Conservation (phyloP, 441 rosid species). For the Corymbia calophylla region DNA sequence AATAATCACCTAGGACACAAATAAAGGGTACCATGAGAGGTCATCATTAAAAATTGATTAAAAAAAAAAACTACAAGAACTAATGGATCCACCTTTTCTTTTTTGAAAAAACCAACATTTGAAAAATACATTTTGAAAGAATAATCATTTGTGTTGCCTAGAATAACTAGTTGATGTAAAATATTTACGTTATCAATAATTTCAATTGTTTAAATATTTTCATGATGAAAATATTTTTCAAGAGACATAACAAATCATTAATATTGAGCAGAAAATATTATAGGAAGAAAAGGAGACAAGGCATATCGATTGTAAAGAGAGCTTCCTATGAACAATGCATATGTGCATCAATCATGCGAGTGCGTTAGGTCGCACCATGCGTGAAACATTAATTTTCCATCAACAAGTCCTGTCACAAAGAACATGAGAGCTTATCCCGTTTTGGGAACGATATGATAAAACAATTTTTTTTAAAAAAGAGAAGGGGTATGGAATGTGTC, state of each 20-base stretch:
- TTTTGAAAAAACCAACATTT: neutral
- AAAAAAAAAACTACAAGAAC: neutral
- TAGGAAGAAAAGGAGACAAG: neutral
- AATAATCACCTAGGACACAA: neutral
- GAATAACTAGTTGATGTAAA: neutral
- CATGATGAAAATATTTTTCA: rapidly evolving
- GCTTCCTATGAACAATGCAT: neutral
- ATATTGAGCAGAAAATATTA: neutral
- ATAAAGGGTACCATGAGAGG: neutral
- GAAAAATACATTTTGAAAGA: neutral
- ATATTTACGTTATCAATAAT: neutral
- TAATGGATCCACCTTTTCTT: neutral
- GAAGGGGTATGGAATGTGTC: neutral
- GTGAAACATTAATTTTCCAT: neutral
- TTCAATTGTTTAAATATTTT: neutral
- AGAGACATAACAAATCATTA: neutral
- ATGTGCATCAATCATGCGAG: neutral
- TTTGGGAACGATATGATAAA: neutral
- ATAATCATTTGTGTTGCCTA: neutral
- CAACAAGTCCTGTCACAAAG: neutral
- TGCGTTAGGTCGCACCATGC: neutral
- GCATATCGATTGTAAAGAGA: neutral
- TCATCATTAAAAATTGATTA: neutral
- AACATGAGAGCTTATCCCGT: slow-evolving; percentile 3
- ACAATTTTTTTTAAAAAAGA: neutral